Base-by-base conservation (phyloP, 1,284 basidiomycete species). In the Ganoderma lingzhi region DNA sequence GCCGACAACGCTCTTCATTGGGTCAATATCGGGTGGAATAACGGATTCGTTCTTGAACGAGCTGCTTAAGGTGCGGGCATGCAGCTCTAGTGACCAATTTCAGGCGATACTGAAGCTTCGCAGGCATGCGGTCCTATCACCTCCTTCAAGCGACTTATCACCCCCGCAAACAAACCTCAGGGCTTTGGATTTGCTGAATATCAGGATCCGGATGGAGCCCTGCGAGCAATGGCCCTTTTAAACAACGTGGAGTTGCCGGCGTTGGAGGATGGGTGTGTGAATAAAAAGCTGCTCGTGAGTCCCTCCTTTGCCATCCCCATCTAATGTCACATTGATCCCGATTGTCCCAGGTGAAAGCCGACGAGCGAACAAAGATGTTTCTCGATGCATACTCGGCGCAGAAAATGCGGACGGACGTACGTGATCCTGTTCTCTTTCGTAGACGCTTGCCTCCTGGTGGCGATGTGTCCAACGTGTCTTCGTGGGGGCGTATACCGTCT, bases 181-280 rank as follows among this genome's bases (percentile, higher is more conserved):
- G 95, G 95, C 2, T 98, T 98, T 77, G 97, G 96, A 3, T 99
- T 98, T 79, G 96, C 96, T 48, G 93, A 96, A 78, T 98, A 90
- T 77, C 93, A 96, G 78, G 94, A 95, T 68, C 94, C 96, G 23
- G 94, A 96, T 77, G 90, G 93, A 71, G 96, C 96, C 5, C 81
- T 96, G 71, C 87, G 96, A 70, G 95, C 94, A 61, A 84, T 97
- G 73, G 82, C 87, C 28, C 85, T 97, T 67, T 83, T 98, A 73
- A 95, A 97, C 78, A 89, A 90, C 23, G 86, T 95, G 62, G 95
- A 98, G 78, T 81, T 99, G 59, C 96, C 95, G 1, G 94, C 95
- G 63, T 81, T 96, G 72, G 94, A 96, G 77, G 92, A 95, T 73
- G 91, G 93, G 0, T 93, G 90, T 72, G 90, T 91, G 5, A 92